These are phyloP conservation scores for Apiotrichum brassicae DNA, from an alignment of 1,284 basidiomycete species.

Conservation along the genomic window DNA sequence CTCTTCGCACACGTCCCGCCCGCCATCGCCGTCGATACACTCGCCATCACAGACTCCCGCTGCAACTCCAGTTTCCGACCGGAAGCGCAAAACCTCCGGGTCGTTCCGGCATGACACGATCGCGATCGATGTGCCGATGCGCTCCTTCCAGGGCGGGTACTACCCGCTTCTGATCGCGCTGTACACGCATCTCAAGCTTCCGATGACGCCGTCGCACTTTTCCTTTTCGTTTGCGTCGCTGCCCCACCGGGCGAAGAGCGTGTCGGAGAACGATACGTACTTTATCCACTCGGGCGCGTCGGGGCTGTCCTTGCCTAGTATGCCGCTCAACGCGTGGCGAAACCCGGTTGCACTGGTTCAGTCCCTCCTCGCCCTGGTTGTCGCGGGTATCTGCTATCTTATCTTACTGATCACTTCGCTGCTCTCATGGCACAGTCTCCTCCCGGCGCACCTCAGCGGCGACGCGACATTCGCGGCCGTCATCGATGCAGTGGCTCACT, in stretches of 20 bases:
- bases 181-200: conserved; percentile 54
- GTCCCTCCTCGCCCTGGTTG: conserved; percentile 45
- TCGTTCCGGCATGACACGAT: not conserved
- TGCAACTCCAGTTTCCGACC: not conserved
- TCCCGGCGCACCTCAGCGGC: conserved; percentile 13
- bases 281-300: conserved; percentile 63
- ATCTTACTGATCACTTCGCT: conserved; percentile 54
- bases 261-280: conserved; percentile 47
- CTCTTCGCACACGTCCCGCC: not conserved
- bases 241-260: not conserved
- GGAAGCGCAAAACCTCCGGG: not conserved
- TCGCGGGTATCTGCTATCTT: conserved; percentile 53
- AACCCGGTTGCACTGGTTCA: conserved; percentile 36
- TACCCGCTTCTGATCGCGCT: conserved; percentile 62
- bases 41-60: not conserved
- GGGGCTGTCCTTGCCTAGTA: conserved; percentile 51
- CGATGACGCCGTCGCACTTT: conserved; percentile 52
- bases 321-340: conserved; percentile 25
- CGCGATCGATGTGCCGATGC: conserved; percentile 65
- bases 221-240: conserved; percentile 63
- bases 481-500: conserved; percentile 15
- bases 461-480: conserved; percentile 31
- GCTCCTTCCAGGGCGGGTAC: conserved; percentile 70
- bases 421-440: conserved; percentile 48
- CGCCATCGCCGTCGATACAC: not conserved